Base-by-base conservation (phyloP, 352 stramenopile genomes). In the Phytophthora pisi region DNA sequence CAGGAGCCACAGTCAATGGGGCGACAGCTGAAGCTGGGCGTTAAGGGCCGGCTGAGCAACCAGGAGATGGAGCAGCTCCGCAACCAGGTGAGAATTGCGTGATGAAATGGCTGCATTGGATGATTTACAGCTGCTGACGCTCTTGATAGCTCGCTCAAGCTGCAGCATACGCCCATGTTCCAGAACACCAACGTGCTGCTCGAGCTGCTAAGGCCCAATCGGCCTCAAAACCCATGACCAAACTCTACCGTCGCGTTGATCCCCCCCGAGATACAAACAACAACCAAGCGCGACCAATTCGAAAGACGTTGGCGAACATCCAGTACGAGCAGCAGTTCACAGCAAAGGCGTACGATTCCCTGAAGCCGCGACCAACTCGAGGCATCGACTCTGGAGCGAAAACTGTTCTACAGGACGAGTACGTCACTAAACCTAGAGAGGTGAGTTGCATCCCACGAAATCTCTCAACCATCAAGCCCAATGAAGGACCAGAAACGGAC, bases 51-150 rank as follows among this genome's bases (percentile, higher is more conserved):
- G 26, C 64, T 90, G 30, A 92, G 69, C 42, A 89, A 89, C 65
- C 77, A 89, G 51, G 82, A 92, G 61, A 89, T 93, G 75, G 82
- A 91, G 31, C 60, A 81, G 59, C 77, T 92, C 47, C 77, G 79
- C 18, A 68, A n/a, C 3, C 63, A 74, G 55, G 61, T 68, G 20
- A 47, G 49, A 42, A 16, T 47, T 7, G 23, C 68, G 74, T 46
- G 71, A 85, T 68, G 74, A 84, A 45, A 51, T 54, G 5, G 26
- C 11, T 52, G 24, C 34, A 42, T 11, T 42, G 15, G 23, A 3
- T 1, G 23, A 3, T 5, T 28, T 0, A 43, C 50, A 38, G 34
- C 23, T 20, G 11, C 26, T 31, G 26, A 23, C 18, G 9, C 51
- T 23, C 23, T 43, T 51, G 5, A 16, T 38, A 94, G 83, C 68